Percentiles rank a stretch among this genome's conserved stretches.
phyloP scores from a whole-genome alignment of 2,329 filamentous ascomycete species.

The Colletotrichum kahawae region DNA sequence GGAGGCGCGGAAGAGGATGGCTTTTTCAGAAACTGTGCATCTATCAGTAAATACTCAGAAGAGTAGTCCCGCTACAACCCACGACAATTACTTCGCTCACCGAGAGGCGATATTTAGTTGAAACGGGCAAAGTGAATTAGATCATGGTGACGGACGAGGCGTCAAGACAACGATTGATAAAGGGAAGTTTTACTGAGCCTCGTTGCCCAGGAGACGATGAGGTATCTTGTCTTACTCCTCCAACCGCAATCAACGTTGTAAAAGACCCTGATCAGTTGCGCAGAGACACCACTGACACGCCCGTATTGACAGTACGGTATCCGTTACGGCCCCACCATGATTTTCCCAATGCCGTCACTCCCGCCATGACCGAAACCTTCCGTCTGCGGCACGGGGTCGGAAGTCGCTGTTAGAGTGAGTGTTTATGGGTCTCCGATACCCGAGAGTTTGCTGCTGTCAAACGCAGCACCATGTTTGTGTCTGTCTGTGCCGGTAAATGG shows the following conservation, averaged over 20 bases:
- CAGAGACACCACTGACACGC: not conserved
- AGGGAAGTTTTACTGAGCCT: not conserved
- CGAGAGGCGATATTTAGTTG: not conserved
- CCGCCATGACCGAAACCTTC: not conserved
- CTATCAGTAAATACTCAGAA: not conserved
- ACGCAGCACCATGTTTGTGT: not conserved
- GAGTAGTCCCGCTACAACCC: not conserved
- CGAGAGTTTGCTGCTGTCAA: not conserved
- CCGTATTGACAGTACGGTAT: not conserved
- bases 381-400: not conserved
- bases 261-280: not conserved
- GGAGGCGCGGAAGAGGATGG: not conserved
- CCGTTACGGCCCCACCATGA: not conserved
- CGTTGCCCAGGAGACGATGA: not conserved
- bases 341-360: not conserved
- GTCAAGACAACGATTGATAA: constrained; percentile 11
- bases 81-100: not conserved
- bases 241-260: not conserved
- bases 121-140: not conserved
- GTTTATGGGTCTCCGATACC: not conserved
- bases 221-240: not conserved
- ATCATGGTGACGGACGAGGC: constrained; percentile 37
- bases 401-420: not conserved
- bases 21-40: not conserved
- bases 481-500: not conserved